Evolutionary conservation across 2,329 filamentous ascomycete species (phyloP), one percentile per base, ranked within the genome.

Genomic region (Colletotrichum caudatum): DNA sequence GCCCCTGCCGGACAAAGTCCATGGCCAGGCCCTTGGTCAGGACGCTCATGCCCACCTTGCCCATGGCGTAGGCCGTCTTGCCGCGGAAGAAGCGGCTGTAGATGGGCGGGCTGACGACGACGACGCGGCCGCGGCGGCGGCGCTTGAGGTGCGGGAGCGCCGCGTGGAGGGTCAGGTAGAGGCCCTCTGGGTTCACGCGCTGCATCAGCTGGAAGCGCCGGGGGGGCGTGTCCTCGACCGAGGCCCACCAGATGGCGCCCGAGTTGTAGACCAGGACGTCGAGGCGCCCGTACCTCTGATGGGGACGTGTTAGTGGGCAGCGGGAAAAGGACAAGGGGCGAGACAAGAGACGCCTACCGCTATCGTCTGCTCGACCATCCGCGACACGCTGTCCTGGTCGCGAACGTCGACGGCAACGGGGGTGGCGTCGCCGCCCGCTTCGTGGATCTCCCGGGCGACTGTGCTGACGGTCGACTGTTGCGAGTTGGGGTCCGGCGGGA

Each of bases 41-140:
- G 4, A 95, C 92, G 76, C 89, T 92, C 94, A 97, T 97, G 56
- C 86, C 93, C 3, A 95, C 87, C 78, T 96, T 96, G 1, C 90
- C 90, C 81, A 90, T 86, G 2, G 94, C 93, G 81, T 97, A 97
- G 18, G 92, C 93, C 1, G 93, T 93, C 86, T 97, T 97, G 14
- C 94, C 94, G 29, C 92, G 83, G 80, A 96, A 95, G 81, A 97
- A 97, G 39, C 94, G 87, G 74, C 89, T 92, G 81, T 97, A 97
- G 69, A 97, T 95, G 1, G 94, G 94, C 33, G 94, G 94, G 77
- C 90, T 93, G 66, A 97, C 92, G 66, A 96, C 92, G 57, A 97
- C 83, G 73, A 97, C 89, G 35, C 94, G 82, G 0, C 90, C 92
- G 35, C 83, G 85, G 76, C 82, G 72, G 84, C 85, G 59, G 54